A percentile compares a stretch with the other conserved stretches of the same genome.
Conservation (phyloP, 2,329 filamentous ascomycete species). For the Ascochyta fabae region DNA sequence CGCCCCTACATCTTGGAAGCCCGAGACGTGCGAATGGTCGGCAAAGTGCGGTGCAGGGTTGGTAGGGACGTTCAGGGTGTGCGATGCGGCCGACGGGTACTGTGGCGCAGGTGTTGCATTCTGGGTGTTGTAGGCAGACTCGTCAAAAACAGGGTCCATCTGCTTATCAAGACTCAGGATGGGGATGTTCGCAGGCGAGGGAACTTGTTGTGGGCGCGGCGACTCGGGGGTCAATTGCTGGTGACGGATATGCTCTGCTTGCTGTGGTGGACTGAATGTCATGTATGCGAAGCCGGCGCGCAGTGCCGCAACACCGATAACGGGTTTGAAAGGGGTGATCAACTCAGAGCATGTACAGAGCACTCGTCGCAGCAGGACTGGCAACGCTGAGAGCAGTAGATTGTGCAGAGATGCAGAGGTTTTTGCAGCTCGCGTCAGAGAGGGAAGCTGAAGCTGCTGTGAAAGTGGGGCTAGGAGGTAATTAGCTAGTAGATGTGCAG, state of each 20-base stretch:
- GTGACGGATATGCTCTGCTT: conserved; percentile 66
- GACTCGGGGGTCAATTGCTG: conserved; percentile 73
- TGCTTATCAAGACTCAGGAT: conserved; percentile 67
- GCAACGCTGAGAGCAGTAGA: conserved; percentile 7
- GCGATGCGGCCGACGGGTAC: conserved; percentile 41
- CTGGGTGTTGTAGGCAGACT: conserved; percentile 65
- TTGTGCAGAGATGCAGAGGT: conserved; percentile 1
- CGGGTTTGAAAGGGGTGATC: conserved; percentile 9
- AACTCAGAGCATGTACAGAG: conserved; percentile 13
- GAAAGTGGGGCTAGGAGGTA: conserved; percentile 13
- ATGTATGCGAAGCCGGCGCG: conserved; percentile 32
- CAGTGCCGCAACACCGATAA: conserved; percentile 11
- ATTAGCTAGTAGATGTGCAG: conserved; percentile 14
- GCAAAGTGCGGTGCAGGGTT: conserved; percentile 38
- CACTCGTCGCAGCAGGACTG: conserved; percentile 14
- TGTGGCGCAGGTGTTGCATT: conserved; percentile 36
- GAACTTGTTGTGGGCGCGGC: conserved; percentile 72
- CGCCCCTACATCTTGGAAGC: conserved; percentile 32
- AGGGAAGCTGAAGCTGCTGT: conserved; percentile 23
- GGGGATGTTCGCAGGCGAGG: conserved; percentile 72
- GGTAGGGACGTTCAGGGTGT: conserved; percentile 40
- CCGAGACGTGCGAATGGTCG: conserved; percentile 29
- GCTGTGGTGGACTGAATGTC: conserved; percentile 61
- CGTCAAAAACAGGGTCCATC: conserved; percentile 75
- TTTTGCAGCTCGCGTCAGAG: conserved; percentile 8